Percentiles rank a stretch among this genome's conserved stretches.
phyloP scores from a whole-genome alignment of 2,329 filamentous ascomycete species.

The Ambrosiella xylebori region DNA sequence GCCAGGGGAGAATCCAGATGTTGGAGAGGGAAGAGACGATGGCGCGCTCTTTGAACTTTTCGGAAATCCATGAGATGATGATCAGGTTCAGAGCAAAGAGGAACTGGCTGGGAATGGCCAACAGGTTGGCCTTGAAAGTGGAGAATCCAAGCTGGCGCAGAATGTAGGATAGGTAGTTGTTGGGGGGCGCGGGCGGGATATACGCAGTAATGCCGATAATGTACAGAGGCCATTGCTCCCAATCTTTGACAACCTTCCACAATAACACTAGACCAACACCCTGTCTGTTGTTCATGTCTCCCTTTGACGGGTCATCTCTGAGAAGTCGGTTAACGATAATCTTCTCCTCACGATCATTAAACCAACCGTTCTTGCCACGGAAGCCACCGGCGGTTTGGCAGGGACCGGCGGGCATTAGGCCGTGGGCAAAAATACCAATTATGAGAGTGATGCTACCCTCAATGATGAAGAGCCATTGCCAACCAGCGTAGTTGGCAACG shows the following conservation, averaged over 20 bases:
- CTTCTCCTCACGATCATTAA: slow-evolving; percentile 40
- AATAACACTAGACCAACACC: slow-evolving; percentile 27
- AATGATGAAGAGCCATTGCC: slow-evolving; percentile 21
- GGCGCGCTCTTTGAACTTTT: slow-evolving; percentile 27
- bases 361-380: slow-evolving; percentile 42
- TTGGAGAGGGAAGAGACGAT: slow-evolving; percentile 29
- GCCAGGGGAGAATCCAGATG: slow-evolving; percentile 33
- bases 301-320: slow-evolving; percentile 43
- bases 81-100: slow-evolving; percentile 30
- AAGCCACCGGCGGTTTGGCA: slow-evolving; percentile 37
- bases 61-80: slow-evolving; percentile 28
- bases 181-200: slow-evolving; percentile 26
- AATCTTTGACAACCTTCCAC: slow-evolving; percentile 37
- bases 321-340: slow-evolving; percentile 44
- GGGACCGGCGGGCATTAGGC: slow-evolving; percentile 28
- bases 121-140: slow-evolving; percentile 28
- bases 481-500: slow-evolving; percentile 22
- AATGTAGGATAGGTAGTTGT: slow-evolving; percentile 29
- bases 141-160: slow-evolving; percentile 27
- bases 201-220: slow-evolving; percentile 32
- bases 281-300: slow-evolving; percentile 41
- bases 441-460: slow-evolving; percentile 20
- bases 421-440: slow-evolving; percentile 27
- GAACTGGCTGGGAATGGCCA: slow-evolving; percentile 28
- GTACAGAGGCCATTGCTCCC: slow-evolving; percentile 43